Evolutionary conservation across 495 filamentous ascomycete species (phyloP).

Genomic region (Tuber aestivum): DNA sequence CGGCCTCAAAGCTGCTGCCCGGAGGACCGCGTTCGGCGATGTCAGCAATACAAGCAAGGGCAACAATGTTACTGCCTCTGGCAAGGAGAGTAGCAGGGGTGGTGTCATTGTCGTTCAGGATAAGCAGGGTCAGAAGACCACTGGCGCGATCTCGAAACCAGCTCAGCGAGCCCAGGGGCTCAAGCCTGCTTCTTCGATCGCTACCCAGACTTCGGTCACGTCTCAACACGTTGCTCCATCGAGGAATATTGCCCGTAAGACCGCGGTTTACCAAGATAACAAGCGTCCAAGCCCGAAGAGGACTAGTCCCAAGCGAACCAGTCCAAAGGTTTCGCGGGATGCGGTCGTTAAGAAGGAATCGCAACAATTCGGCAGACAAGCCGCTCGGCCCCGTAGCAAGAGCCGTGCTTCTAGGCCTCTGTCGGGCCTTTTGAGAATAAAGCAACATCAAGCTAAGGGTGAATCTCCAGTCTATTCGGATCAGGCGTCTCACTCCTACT

Average conservation of each 20-base stretch:
- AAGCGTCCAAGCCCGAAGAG: conserved; percentile 36
- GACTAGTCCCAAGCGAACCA: conserved; percentile 35
- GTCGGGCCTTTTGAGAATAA: conserved; percentile 29
- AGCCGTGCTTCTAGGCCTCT: conserved; percentile 32
- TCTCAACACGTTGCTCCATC: conserved; percentile 28
- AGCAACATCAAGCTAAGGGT: conserved; percentile 29
- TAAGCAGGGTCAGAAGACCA: conserved; percentile 30
- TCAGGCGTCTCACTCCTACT: conserved; percentile 40
- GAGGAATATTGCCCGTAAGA: conserved; percentile 56
- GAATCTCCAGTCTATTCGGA: conserved; percentile 39
- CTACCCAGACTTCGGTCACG: conserved; percentile 12
- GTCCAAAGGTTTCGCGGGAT: conserved; percentile 39
- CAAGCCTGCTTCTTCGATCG: conserved; percentile 27
- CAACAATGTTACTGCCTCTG: conserved; percentile 46
- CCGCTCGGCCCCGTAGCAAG: conserved; percentile 23
- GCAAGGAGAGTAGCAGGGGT: conserved; percentile 47
- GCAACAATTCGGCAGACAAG: conserved; percentile 26
- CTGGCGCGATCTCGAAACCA: conserved; percentile 40
- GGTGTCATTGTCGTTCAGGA: conserved; percentile 38
- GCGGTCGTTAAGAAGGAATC: conserved; percentile 39
- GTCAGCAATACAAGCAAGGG: conserved; percentile 63
- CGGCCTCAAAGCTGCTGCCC: conserved; percentile 60
- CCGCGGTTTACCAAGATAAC: conserved; percentile 62
- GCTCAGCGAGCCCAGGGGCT: conserved; percentile 31
- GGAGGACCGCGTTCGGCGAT: conserved; percentile 73